Evolutionary conservation across 2,329 filamentous ascomycete species (phyloP).

Genomic region (Salinomyces thailandicus): DNA sequence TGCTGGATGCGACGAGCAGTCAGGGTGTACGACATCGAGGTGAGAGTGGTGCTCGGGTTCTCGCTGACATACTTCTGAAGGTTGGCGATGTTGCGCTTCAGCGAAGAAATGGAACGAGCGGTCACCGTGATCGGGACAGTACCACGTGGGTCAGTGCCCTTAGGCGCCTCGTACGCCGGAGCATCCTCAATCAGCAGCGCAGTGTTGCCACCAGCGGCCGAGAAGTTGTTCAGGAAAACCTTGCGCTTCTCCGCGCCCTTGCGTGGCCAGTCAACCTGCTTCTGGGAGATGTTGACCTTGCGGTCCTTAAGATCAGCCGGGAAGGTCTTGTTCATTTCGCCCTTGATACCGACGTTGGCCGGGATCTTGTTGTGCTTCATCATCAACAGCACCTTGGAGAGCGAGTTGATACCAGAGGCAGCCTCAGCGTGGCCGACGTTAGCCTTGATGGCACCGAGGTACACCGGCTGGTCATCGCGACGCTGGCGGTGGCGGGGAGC

Average conservation of each 20-base stretch:
- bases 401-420: conserved; percentile 44
- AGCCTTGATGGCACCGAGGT: conserved; percentile 46
- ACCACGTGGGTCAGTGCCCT: conserved; percentile 34
- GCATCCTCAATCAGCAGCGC: conserved; percentile 43
- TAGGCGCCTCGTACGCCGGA: conserved; percentile 33
- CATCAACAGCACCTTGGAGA: conserved; percentile 45
- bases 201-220: conserved; percentile 44
- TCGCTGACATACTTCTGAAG: conserved; percentile 37
- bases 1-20: conserved; percentile 45
- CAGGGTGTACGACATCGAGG: conserved; percentile 42
- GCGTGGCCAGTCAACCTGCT: conserved; percentile 36
- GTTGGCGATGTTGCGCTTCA: conserved; percentile 42
- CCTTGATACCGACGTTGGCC: conserved; percentile 46
- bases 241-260: conserved; percentile 39
- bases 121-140: conserved; percentile 41
- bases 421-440: conserved; percentile 47
- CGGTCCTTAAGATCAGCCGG: conserved; percentile 42
- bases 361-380: conserved; percentile 44
- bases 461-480: conserved; percentile 38
- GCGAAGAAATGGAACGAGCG: conserved; percentile 40
- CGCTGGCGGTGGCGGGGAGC: conserved; percentile 44
- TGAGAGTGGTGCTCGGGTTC: conserved; percentile 35
- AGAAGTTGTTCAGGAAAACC: conserved; percentile 45
- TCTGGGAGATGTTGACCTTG: conserved; percentile 42
- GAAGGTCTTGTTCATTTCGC: conserved; percentile 46